Conservation (phyloP, 345 rosid species). For the Eucalyptus microcorys region DNA sequence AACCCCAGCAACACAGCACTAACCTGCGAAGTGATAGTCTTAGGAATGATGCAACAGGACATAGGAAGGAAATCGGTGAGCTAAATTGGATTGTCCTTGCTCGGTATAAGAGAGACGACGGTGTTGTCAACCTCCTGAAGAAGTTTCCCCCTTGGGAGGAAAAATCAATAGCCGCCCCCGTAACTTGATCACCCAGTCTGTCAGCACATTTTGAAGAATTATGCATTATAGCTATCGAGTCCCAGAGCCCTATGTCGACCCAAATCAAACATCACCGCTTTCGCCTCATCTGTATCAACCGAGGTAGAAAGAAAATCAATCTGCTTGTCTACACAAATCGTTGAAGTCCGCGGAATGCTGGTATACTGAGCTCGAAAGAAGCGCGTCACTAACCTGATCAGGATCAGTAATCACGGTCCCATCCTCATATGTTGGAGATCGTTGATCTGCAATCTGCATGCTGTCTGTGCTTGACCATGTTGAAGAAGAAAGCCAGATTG, state of each 20-base stretch:
- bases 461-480: neutral
- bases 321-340: neutral
- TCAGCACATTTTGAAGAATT: neutral
- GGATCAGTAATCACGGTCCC: neutral
- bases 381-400: neutral
- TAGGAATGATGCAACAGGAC: neutral
- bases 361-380: neutral
- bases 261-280: neutral
- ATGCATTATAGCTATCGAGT: neutral
- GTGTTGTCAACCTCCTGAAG: neutral
- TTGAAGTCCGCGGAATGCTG: neutral
- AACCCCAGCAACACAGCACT: neutral
- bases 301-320: neutral
- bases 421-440: neutral
- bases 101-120: neutral
- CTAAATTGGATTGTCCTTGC: neutral
- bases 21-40: neutral
- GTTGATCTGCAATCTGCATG: neutral
- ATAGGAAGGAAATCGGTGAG: neutral
- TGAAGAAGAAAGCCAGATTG: neutral
- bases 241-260: neutral
- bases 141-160: neutral
- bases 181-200: neutral
- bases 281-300: neutral
- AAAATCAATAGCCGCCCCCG: accelerated